These are phyloP conservation scores for Piper betle DNA, from an alignment of 164 flowering plant genomes.

Conservation along the genomic window DNA sequence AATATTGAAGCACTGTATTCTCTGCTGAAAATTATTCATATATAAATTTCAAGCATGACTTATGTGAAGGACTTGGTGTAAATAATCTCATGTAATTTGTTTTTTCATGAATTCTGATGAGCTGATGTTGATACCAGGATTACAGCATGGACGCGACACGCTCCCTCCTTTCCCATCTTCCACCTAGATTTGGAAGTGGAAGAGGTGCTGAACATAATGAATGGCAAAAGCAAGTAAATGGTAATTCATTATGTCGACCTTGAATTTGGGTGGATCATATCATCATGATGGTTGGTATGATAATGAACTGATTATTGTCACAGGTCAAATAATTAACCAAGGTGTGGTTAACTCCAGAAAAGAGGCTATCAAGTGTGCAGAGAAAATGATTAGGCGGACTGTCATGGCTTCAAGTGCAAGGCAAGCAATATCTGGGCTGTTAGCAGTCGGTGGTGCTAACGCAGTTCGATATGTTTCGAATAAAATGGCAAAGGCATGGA, in stretches of 20 bases:
- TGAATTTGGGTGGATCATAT: not conserved
- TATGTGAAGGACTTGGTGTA: not conserved
- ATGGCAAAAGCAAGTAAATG: slow-evolving; percentile 21
- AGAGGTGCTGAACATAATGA: slow-evolving; percentile 48
- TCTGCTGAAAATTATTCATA: too few species aligned
- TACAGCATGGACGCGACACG: slow-evolving; percentile 35
- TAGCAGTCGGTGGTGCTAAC: slow-evolving; percentile 57
- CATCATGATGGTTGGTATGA: not conserved
- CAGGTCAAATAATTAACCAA: slow-evolving; percentile 33
- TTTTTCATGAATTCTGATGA: not conserved
- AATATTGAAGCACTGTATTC: too few species aligned
- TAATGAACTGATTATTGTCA: not conserved
- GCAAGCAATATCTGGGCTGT: slow-evolving; percentile 79
- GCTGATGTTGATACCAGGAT: slow-evolving; percentile 34
- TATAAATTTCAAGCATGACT: too few species aligned
- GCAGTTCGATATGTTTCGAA: slow-evolving; percentile 48
- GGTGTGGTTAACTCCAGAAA: slow-evolving; percentile 41
- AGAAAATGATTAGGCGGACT: slow-evolving; percentile 39
- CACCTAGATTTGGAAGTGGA: slow-evolving; percentile 31
- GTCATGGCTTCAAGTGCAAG: slow-evolving; percentile 83
- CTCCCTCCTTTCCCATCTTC: slow-evolving; percentile 58
- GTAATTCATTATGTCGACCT: slow-evolving; percentile 25
- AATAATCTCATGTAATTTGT: not conserved
- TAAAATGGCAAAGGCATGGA: slow-evolving; percentile 75
- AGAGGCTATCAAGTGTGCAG: slow-evolving; percentile 56